Base-by-base conservation (phyloP, 208 protist genomes). In the Acanthamoeba culbertsoni region DNA sequence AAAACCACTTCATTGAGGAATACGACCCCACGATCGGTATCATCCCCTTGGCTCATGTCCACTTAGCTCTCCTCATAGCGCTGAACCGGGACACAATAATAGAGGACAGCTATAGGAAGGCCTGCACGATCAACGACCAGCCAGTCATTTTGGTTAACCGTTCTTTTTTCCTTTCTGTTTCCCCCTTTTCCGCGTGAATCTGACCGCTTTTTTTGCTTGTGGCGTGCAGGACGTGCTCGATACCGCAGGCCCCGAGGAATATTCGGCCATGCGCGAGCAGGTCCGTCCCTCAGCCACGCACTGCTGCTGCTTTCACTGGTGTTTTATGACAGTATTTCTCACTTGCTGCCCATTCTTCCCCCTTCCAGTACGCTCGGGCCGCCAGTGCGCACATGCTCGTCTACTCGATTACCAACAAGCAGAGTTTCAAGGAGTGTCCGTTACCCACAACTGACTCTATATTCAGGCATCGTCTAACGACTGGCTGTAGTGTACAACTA, bases 171-270 rank as follows among this genome's bases (percentile, higher is more conserved):
- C 26, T 33, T 1, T 1, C 0, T 0, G 7, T 5, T 0, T 33
- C 0, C 23, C 0, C 0, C 8, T 2, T 1, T 33, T 62, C 26
- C 2, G 55, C 2, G 55, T 16, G 8, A 12, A 28, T 23, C 0
- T 63, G 55, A 8, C 10, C 42, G 65, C 5, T 7, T 42, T 12
- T 18, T 23, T 73, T 6, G 63, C 40, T 3, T 43, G 28, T 53
- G 51, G 51, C 51, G 51, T 95, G n/a, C 88, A 97, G 14, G 96
- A 97, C 45, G 97, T 97, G 43, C 73, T 95, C 23, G 96, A 97
- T 94, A 97, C 96, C 28, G 96, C 96, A 14, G 96, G 86, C 20
- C 94, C 97, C 42, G 96, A 97, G 79, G 96, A 97, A 84, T 97
- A 94, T 79, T 91, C 53, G 12, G 94, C 96, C 20, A 98, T 97